Evolutionary conservation across 1,284 basidiomycete species (phyloP).

Genomic region (Lentinula novae-zelandiae): DNA sequence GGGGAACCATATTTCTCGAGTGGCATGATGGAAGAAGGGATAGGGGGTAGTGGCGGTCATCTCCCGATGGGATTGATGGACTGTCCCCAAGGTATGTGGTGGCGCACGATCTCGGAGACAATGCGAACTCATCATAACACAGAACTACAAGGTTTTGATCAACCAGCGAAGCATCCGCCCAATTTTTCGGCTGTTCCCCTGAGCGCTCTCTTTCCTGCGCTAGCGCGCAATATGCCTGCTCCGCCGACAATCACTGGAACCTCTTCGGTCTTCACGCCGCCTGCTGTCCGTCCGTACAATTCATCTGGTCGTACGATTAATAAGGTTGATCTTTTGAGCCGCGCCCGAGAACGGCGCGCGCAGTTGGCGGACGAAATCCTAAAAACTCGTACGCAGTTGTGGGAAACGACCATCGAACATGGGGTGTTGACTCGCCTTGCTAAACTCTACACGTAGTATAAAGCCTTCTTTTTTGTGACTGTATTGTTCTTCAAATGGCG

Average conservation of each 20-base stretch:
- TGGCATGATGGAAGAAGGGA: neutral
- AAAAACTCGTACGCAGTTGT: constrained; percentile 58
- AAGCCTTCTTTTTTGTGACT: no score
- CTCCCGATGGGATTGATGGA: neutral
- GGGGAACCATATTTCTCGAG: neutral
- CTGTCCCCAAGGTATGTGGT: constrained; percentile 35
- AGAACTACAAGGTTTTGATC: constrained; percentile 16
- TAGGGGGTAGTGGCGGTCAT: neutral
- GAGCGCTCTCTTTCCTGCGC: constrained; percentile 1
- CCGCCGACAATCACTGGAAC: neutral
- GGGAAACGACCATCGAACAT: constrained; percentile 73
- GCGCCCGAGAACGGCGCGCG: constrained; percentile 48
- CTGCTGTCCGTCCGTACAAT: neutral
- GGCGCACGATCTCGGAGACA: constrained; percentile 24
- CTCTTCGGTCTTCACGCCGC: constrained; percentile 11
- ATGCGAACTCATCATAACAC: constrained; percentile 20
- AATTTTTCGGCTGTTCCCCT: constrained; percentile 20
- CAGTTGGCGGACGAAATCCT: constrained; percentile 55
- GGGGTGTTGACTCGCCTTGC: constrained; percentile 56
- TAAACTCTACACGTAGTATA: constrained; percentile 28
- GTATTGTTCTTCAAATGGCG: neutral
- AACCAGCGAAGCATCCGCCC: neutral
- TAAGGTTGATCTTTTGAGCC: constrained; percentile 44
- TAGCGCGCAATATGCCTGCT: neutral
- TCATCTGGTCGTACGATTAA: constrained; percentile 2